Base-by-base conservation (phyloP, 2,329 filamentous ascomycete genomes). In the Monilinia aucupariae region DNA sequence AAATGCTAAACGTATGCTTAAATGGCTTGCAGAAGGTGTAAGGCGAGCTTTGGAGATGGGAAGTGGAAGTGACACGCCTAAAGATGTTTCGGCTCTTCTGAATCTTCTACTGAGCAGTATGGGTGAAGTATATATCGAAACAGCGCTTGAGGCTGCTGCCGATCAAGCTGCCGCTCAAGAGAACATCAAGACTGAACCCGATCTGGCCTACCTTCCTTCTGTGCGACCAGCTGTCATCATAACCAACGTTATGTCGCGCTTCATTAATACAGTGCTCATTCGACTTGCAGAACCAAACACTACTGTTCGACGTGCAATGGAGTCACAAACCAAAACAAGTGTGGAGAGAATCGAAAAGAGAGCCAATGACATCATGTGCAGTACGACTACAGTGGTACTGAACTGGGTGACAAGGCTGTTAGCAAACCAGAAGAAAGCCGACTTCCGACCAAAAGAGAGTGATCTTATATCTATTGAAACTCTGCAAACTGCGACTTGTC, bases 1-100 rank as follows among this genome's bases (percentile, higher is more conserved):
- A n/a, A 92, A 90, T 74, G 91, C 92, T n/a, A 97, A 97, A 77
- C 85, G 94, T 63, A 99, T 99, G 92, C 83, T 99, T 65, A 96
- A 91, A 74, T 99, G 94, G 94, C 80, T 99, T 48, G 94, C 94
- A 2, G 94, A 99, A 78, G 92, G 91, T 66, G 93, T 99, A 30
- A 90, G 94, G 47, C 83, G 94, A 67, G 91, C 92, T 0, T 81
- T 99, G 12, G 94, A 99, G 75, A 81, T 99, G n/a, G 92, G 90
- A 30, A 88, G 90, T 30, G 87, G 87, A 59, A 88, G 83, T 63
- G 94, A 99, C 70, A 97, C 92, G 5, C 91, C 94, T 20, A 97
- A 96, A 75, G 94, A 99, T 75, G 91, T 97, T 62, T 89, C 88
- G 52, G 86, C 91, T 65, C 82, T 97, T 30, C 82, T 97, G 41